Evolutionary conservation across 306 rosid species (phyloP).

Genomic region (Dryas alaskensis): DNA sequence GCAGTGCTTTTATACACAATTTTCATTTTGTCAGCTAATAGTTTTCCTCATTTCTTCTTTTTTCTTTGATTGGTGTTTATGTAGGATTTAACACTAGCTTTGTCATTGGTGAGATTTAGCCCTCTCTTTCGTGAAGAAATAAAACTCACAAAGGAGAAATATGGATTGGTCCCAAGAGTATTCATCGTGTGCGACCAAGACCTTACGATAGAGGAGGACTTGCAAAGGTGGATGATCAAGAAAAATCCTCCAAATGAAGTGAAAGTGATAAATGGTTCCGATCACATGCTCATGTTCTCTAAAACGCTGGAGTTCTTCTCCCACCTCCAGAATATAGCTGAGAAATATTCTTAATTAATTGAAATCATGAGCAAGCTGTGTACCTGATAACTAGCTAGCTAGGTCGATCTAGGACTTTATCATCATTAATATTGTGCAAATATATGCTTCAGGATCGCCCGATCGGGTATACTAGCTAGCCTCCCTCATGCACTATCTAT

Average conservation of each 20-base stretch:
- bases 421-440: no score
- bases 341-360: constrained; percentile 17
- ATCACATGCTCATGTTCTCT: constrained; percentile 54
- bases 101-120: constrained; percentile 26
- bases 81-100: constrained; percentile 41
- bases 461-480: no score
- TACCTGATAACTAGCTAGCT: no score
- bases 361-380: no score
- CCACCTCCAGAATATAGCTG: constrained; percentile 32
- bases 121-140: constrained; percentile 20
- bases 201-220: constrained; percentile 4
- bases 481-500: no score
- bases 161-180: constrained; percentile 38
- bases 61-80: background rate
- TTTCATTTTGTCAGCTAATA: no score
- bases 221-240: constrained; percentile 37
- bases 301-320: constrained; percentile 28
- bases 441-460: no score
- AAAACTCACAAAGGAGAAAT: constrained; percentile 20
- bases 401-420: no score
- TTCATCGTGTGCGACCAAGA: constrained; percentile 38
- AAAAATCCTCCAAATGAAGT: constrained; percentile 32
- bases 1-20: no score
- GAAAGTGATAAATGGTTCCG: constrained; percentile 33
- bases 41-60: background rate